Evolutionary conservation across 768 basidiomycete genomes (phyloP).

Genomic region (Hirschioporus abietinus): DNA sequence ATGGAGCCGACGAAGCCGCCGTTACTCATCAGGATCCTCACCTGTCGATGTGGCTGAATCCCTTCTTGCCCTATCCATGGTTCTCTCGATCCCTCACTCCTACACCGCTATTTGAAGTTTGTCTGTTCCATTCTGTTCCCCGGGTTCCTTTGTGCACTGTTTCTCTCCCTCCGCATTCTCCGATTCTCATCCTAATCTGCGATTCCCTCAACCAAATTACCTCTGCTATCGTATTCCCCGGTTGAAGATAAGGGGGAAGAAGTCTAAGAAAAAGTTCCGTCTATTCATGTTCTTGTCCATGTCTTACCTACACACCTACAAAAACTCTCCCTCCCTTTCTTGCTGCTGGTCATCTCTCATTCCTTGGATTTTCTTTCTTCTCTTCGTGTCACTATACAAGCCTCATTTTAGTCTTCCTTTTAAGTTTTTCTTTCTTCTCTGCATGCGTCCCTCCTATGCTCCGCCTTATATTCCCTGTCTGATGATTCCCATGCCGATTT

Average conservation of each 20-base stretch:
- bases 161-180: background rate
- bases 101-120: constrained; percentile 2
- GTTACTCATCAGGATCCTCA: constrained; percentile 52
- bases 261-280: background rate
- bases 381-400: constrained; percentile 3
- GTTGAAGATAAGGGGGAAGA: background rate
- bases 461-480: constrained; percentile 3
- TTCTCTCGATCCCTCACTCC: background rate
- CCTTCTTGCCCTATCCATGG: background rate
- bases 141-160: background rate
- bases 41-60: constrained; percentile 67
- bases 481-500: background rate
- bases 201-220: background rate
- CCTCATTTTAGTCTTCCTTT: constrained; percentile 11
- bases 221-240: background rate
- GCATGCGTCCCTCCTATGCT: constrained; percentile 5
- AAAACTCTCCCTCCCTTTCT: background rate
- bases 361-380: constrained; percentile 8
- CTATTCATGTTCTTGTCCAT: background rate
- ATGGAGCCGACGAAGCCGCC: constrained; percentile 48
- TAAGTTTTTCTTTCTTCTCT: constrained; percentile 17
- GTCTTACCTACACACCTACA: background rate
- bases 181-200: background rate
- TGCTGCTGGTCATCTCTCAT: constrained; percentile 1
- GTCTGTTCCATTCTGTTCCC: background rate